These are phyloP conservation scores for Cercospora sp. DNA, from an alignment of 2,329 filamentous ascomycete species.

Conservation along the genomic window DNA sequence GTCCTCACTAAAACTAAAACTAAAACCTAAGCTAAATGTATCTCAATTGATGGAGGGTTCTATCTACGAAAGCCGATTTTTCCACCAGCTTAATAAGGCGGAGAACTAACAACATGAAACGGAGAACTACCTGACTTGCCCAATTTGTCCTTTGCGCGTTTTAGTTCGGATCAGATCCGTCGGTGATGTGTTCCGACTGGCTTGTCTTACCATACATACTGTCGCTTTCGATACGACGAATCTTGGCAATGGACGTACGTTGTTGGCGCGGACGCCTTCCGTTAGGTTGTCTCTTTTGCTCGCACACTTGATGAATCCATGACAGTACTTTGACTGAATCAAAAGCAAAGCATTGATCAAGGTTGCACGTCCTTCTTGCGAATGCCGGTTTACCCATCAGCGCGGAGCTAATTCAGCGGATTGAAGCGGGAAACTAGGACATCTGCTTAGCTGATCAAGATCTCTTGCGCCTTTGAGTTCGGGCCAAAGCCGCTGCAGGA, in stretches of 20 bases:
- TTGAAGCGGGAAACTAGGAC: not conserved
- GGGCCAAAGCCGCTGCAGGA: not conserved
- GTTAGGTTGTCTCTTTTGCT: too few species aligned
- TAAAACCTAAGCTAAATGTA: not conserved
- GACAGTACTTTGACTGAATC: not conserved
- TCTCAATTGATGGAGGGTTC: not conserved
- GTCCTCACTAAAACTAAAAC: not conserved
- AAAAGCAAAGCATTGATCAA: not conserved
- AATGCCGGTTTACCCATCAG: not conserved
- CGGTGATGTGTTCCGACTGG: not conserved
- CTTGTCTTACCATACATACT: not conserved
- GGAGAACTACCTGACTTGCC: not conserved
- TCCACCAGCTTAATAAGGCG: not conserved
- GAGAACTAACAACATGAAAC: too few species aligned
- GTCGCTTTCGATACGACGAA: not conserved
- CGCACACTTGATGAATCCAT: not conserved
- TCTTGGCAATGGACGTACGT: not conserved
- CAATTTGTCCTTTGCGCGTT: not conserved
- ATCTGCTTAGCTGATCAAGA: not conserved
- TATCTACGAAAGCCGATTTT: not conserved
- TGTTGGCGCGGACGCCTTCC: not conserved
- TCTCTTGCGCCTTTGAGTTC: not conserved
- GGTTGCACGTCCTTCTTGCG: not conserved
- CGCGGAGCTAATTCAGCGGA: not conserved
- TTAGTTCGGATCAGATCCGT: not conserved